Evolutionary conservation across 2,329 filamentous ascomycete genomes (phyloP).

Genomic region (Aspergillus transmontanensis): DNA sequence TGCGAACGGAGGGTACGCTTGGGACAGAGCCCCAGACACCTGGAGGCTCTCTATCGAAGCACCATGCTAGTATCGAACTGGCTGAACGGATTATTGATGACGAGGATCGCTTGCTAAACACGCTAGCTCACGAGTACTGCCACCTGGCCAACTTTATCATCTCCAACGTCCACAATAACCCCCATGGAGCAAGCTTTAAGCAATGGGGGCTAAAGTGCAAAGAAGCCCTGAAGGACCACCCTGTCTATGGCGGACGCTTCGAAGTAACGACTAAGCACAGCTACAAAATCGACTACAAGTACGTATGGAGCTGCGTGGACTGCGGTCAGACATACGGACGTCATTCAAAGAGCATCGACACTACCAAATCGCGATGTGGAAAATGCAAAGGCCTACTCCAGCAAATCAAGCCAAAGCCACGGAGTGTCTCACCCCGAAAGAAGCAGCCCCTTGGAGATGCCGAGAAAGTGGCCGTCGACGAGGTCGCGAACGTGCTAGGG

Average conservation of each 20-base stretch:
- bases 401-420: slow-evolving; percentile 78
- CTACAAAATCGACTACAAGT: slow-evolving; percentile 92
- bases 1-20: background rate
- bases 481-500: slow-evolving; percentile 13
- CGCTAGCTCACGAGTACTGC: slow-evolving; percentile 95
- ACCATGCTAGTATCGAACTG: slow-evolving; percentile 80
- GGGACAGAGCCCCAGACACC: slow-evolving; percentile 4
- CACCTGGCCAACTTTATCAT: slow-evolving; percentile 93
- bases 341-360: slow-evolving; percentile 84
- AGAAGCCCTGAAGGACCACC: slow-evolving; percentile 38
- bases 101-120: slow-evolving; percentile 77
- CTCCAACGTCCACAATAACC: slow-evolving; percentile 70
- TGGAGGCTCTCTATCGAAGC: slow-evolving; percentile 36
- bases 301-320: slow-evolving; percentile 74
- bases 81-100: slow-evolving; percentile 85
- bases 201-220: slow-evolving; percentile 57
- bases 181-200: slow-evolving; percentile 85
- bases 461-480: slow-evolving; percentile 13
- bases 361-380: slow-evolving; percentile 71
- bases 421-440: slow-evolving; percentile 44
- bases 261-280: slow-evolving; percentile 85
- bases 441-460: slow-evolving; percentile 11
- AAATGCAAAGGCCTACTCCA: slow-evolving; percentile 69
- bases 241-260: slow-evolving; percentile 63
- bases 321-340: slow-evolving; percentile 77